Base-by-base conservation (phyloP, 768 basidiomycete species). In the Hemileccinum rubropunctum region DNA sequence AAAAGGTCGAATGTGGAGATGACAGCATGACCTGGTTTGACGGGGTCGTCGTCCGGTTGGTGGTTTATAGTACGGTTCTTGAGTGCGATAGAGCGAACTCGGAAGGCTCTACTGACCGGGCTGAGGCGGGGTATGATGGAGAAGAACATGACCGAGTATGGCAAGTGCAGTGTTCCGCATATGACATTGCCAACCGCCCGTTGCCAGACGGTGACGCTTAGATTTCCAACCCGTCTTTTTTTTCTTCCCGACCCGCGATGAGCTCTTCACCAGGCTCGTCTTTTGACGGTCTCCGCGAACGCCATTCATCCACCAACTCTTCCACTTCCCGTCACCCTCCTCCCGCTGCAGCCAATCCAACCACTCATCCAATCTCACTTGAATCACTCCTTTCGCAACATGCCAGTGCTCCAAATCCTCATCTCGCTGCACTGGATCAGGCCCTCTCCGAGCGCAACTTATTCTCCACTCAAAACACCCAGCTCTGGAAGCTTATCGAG, bases 401-500 rank as follows among this genome's bases (percentile, higher is more conserved):
- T 58, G 74, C 79, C 6, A 60, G 67, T 18, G 70, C 79, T 1
- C 65, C 76, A 41, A 80, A 84, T 68, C 83, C 83, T 35, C 75
- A 57, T 38, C 65, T 67, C 37, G 70, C 66, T 32, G 91, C 93
- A 3, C 77, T 95, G 26, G 90, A 92, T 21, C 80, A 83, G 50
- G 81, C 84, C 8, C 74, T 95, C 23, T 76, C 76, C 14, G 94
- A 98, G 61, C 81, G 93, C 56, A 95, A 95, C 62, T 69, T 73
- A 35, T 80, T 94, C 43, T 81, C 86, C 11, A 70, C 82, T 4
- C 93, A 95, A 73, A 95, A 95, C 65, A 73, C 84, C 14, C 91
- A 95, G 71, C 81, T 95, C 18, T 95, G 94, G 94, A 95, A 94
- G 68, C 79, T 95, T 54, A 86, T 95, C 63, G 91, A 95, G 76